Conservation (phyloP, 495 filamentous ascomycete genomes). For the Penicillium cataractarum region DNA sequence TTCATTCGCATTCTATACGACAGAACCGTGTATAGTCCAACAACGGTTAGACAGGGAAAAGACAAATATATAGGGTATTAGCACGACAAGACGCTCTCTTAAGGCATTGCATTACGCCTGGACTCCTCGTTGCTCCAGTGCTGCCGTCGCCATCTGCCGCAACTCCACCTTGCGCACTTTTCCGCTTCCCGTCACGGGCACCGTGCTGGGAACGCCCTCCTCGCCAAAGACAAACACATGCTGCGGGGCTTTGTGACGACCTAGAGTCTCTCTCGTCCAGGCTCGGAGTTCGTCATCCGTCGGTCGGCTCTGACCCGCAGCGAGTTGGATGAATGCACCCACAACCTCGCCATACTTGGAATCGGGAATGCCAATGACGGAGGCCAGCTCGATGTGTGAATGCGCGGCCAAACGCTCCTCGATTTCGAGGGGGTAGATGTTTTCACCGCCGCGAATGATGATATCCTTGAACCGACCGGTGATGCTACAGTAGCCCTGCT, state of each 20-base stretch:
- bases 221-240: slow-evolving; percentile 68
- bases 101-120: not conserved
- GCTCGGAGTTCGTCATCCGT: slow-evolving; percentile 54
- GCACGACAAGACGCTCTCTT: not conserved
- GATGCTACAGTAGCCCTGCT: slow-evolving; percentile 65
- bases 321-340: slow-evolving; percentile 58
- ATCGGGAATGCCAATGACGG: slow-evolving; percentile 66
- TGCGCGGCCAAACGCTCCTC: slow-evolving; percentile 67
- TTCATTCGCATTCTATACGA: no score
- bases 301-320: slow-evolving; percentile 36
- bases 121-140: slow-evolving; percentile 39
- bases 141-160: slow-evolving; percentile 56
- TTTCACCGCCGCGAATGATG: slow-evolving; percentile 84
- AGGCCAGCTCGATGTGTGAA: slow-evolving; percentile 55
- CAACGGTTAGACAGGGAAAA: not conserved
- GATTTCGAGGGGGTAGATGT: slow-evolving; percentile 76
- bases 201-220: slow-evolving; percentile 55
- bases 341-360: slow-evolving; percentile 69
- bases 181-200: slow-evolving; percentile 71
- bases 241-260: slow-evolving; percentile 67
- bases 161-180: slow-evolving; percentile 73
- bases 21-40: not conserved
- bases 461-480: slow-evolving; percentile 82
- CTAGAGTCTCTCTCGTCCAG: slow-evolving; percentile 63
- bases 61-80: not conserved